These are phyloP conservation scores for Corylus heterophylla DNA, from an alignment of 306 rosid genomes.

Conservation along the genomic window DNA sequence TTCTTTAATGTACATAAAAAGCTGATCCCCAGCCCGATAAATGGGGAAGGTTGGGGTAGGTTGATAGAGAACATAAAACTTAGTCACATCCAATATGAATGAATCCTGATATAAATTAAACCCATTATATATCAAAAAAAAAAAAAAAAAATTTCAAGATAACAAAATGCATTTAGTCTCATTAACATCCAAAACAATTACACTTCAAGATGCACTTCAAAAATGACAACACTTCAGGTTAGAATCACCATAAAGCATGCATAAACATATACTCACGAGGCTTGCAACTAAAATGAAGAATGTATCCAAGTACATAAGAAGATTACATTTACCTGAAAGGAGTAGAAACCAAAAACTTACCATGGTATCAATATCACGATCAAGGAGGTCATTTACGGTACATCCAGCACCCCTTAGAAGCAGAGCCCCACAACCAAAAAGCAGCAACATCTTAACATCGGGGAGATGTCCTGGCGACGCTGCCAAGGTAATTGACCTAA, in stretches of 20 bases:
- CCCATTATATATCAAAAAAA: not conserved
- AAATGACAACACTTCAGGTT: not conserved
- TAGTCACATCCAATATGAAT: not conserved
- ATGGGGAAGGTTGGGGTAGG: not conserved
- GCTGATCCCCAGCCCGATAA: not conserved
- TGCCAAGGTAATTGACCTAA: slow-evolving; percentile 87
- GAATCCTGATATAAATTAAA: not conserved
- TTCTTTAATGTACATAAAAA: not conserved
- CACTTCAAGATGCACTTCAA: not conserved
- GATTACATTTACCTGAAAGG: slow-evolving; percentile 6
- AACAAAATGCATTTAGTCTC: not conserved
- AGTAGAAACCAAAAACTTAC: slow-evolving; percentile 32
- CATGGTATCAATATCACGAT: slow-evolving; percentile 77
- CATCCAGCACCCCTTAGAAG: slow-evolving; percentile 90
- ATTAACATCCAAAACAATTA: not conserved
- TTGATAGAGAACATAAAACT: not conserved
- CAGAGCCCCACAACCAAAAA: slow-evolving; percentile 85
- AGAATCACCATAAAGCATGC: not conserved
- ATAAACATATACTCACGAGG: not conserved
- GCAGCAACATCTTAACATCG: slow-evolving; percentile 65
- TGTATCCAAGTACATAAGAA: not conserved
- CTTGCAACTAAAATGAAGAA: not conserved
- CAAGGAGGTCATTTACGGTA: slow-evolving; percentile 85
- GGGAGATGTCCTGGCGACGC: slow-evolving; percentile 79
- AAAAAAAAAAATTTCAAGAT: not conserved